Conservation (phyloP, 192 early-diverging fungal species). For the Podila clonocystis region DNA sequence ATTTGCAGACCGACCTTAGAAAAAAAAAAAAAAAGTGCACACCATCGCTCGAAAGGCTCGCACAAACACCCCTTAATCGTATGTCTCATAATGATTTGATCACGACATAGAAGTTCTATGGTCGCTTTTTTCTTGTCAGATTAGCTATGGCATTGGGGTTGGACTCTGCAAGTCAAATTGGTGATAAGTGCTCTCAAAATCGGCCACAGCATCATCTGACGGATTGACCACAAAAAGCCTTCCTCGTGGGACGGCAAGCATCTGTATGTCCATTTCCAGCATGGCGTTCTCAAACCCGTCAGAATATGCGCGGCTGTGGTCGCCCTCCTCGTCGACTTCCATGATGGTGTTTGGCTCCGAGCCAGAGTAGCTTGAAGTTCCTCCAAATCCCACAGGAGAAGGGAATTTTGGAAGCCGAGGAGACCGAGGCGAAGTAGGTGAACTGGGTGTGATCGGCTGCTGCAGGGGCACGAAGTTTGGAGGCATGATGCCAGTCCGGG, state of each 20-base stretch:
- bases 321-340: not conserved
- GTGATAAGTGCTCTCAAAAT: not conserved
- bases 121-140: too few species aligned
- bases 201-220: not conserved
- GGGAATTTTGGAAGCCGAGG: conserved; percentile 7
- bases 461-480: conserved; percentile 37
- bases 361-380: not conserved
- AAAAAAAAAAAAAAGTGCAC: too few species aligned
- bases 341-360: not conserved
- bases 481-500: conserved; percentile 27
- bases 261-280: conserved; percentile 50
- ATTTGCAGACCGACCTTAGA: too few species aligned
- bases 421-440: conserved; percentile 26
- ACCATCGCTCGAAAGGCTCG: too few species aligned
- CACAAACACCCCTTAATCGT: too few species aligned
- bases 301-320: conserved; percentile 33
- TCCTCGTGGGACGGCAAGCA: conserved; percentile 40
- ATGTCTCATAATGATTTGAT: too few species aligned
- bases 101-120: too few species aligned
- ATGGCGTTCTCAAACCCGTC: conserved; percentile 50
- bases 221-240: conserved; percentile 50
- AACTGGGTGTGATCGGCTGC: conserved; percentile 18
- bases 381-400: conserved; percentile 5
- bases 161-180: conserved; percentile 15
- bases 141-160: not conserved